Percentiles rank a stretch among this genome's conserved stretches.
These are phyloP conservation scores for Ambrosiella xylebori DNA, from an alignment of 2,329 filamentous ascomycete genomes.

Conservation along the genomic window DNA sequence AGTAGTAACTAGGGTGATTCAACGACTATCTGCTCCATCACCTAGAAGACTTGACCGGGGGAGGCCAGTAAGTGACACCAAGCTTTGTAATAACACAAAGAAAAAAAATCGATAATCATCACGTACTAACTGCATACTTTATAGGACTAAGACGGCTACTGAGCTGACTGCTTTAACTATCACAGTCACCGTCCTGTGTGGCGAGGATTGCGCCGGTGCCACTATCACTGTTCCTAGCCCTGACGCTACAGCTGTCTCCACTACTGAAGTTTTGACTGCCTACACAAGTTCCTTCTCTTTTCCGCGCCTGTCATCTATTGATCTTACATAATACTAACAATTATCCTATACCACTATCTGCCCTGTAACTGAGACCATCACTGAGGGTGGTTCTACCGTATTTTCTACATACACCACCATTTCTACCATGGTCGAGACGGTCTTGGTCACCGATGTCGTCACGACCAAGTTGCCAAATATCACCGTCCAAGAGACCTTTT, in stretches of 20 bases:
- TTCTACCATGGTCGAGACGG: conserved; percentile 3
- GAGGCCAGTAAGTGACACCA: conserved; percentile 12
- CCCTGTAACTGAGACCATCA: conserved; percentile 12
- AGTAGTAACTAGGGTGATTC: not conserved
- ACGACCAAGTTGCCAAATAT: conserved; percentile 6
- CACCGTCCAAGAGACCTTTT: not conserved
- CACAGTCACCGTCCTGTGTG: conserved; percentile 5
- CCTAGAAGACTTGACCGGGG: conserved; percentile 16
- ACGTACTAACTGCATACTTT: no score
- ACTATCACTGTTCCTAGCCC: conserved; percentile 6
- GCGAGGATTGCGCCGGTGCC: conserved; percentile 2
- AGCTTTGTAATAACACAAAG: not conserved
- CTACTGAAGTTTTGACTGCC: conserved; percentile 8
- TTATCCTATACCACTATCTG: conserved; percentile 6
- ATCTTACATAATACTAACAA: conserved; percentile 1
- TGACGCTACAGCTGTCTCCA: conserved; percentile 5
- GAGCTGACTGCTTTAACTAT: conserved; percentile 6
- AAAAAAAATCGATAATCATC: no score
- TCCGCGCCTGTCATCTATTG: not conserved
- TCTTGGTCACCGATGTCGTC: conserved; percentile 5
- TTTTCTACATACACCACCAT: conserved; percentile 10
- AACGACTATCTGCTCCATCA: conserved; percentile 14
- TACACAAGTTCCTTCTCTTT: conserved; percentile 1
- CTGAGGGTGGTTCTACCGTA: conserved; percentile 8
- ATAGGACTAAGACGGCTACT: conserved; percentile 4